Conservation (phyloP, 257 asterid species). For the Lantana camara region DNA sequence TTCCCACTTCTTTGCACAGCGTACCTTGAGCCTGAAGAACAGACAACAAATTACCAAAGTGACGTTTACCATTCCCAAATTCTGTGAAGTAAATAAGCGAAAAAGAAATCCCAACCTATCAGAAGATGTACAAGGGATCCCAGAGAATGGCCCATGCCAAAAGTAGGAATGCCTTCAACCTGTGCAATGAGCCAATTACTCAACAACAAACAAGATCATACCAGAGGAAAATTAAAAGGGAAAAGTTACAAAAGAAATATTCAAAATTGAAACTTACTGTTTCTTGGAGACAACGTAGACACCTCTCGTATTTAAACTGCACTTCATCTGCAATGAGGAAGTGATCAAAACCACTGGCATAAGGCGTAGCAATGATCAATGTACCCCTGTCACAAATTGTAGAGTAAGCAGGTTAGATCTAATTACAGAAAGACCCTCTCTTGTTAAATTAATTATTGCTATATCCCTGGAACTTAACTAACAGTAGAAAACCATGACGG, state of each 20-base stretch:
- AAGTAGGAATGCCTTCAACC: conserved; percentile 81
- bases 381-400: conserved; percentile 65
- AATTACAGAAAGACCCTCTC: too few species aligned
- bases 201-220: conserved; percentile 20
- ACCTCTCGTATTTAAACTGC: conserved; percentile 86
- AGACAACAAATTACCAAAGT: conserved; percentile 29
- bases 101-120: conserved; percentile 52
- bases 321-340: conserved; percentile 93
- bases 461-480: too few species aligned
- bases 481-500: too few species aligned
- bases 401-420: conserved; percentile 18
- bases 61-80: conserved; percentile 19
- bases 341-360: conserved; percentile 95
- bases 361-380: conserved; percentile 91
- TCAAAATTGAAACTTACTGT: conserved; percentile 47
- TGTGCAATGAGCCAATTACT: conserved; percentile 30
- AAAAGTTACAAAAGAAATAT: too few species aligned
- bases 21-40: conserved; percentile 81
- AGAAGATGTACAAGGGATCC: conserved; percentile 94
- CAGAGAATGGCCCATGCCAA: conserved; percentile 91
- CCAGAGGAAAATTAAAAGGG: neutral
- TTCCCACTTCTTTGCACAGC: conserved; percentile 92
- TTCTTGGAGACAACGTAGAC: conserved; percentile 74
- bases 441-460: too few species aligned
- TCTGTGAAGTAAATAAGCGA: conserved; percentile 15